Evolutionary conservation across 345 rosid species (phyloP).

Genomic region (Populus nigra): DNA sequence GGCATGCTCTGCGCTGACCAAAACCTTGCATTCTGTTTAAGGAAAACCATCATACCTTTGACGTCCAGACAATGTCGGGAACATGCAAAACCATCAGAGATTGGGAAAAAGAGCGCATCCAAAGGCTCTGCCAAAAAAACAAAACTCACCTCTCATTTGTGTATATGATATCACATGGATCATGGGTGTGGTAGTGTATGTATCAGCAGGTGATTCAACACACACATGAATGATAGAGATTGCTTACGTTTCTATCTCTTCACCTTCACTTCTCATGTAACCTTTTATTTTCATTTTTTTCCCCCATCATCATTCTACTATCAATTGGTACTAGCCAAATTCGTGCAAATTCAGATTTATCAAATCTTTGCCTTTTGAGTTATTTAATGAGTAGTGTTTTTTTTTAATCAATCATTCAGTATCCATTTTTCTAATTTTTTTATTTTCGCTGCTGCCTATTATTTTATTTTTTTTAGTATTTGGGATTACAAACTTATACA

Average conservation of each 20-base stretch:
- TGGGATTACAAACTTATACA: too few relatives aligned
- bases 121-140: not conserved
- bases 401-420: too few relatives aligned
- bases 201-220: not conserved
- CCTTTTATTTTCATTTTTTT: slow-evolving; percentile 7
- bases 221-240: slow-evolving; percentile 13
- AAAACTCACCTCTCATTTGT: slow-evolving; percentile 8
- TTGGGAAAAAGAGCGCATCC: too few relatives aligned
- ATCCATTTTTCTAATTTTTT: too few relatives aligned
- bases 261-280: slow-evolving; percentile 14
- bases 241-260: not conserved
- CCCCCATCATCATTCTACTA: not conserved
- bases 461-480: too few relatives aligned
- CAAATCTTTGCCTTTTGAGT: not conserved
- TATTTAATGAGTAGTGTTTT: too few relatives aligned
- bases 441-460: too few relatives aligned
- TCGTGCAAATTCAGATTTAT: slow-evolving; percentile 6
- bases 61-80: slow-evolving; percentile 74
- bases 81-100: slow-evolving; percentile 47
- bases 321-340: not conserved
- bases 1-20: slow-evolving; percentile 51
- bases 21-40: slow-evolving; percentile 45
- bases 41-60: slow-evolving; percentile 74
- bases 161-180: not conserved
- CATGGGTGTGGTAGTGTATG: slow-evolving; percentile 2